Conservation (phyloP, 345 rosid species). For the Eucalyptus globulus region DNA sequence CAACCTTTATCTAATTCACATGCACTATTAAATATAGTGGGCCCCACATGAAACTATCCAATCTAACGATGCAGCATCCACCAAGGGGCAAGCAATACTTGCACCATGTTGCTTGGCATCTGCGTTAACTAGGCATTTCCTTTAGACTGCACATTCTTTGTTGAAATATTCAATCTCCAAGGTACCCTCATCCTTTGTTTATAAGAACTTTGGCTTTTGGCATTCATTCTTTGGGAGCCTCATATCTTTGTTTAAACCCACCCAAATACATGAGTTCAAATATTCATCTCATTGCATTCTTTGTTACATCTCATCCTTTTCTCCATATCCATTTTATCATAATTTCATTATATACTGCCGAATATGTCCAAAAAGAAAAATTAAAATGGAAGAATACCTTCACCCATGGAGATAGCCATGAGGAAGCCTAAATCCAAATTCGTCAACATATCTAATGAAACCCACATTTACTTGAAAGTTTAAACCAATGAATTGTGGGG, state of each 20-base stretch:
- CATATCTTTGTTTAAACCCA: neutral
- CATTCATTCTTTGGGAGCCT: neutral
- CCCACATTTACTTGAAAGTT: accelerated
- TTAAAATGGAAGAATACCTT: too few species aligned
- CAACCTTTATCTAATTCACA: neutral
- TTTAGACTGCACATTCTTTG: neutral
- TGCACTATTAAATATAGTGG: neutral
- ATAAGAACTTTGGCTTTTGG: neutral
- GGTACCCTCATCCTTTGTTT: neutral
- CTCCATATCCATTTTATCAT: neutral
- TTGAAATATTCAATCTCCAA: neutral
- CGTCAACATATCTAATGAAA: too few species aligned
- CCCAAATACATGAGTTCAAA: neutral
- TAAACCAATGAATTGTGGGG: neutral
- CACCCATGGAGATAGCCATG: too few species aligned
- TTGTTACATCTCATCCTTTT: neutral
- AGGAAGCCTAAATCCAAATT: too few species aligned
- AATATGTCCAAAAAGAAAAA: neutral
- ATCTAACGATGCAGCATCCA: neutral
- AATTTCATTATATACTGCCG: neutral
- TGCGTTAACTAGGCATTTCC: neutral
- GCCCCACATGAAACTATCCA: neutral
- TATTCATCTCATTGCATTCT: neutral
- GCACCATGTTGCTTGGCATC: too few species aligned
- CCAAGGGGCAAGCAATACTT: too few species aligned